Evolutionary conservation across 768 basidiomycete genomes (phyloP), one percentile per base, ranked within the genome.

Genomic region (Sarcodon sp.): DNA sequence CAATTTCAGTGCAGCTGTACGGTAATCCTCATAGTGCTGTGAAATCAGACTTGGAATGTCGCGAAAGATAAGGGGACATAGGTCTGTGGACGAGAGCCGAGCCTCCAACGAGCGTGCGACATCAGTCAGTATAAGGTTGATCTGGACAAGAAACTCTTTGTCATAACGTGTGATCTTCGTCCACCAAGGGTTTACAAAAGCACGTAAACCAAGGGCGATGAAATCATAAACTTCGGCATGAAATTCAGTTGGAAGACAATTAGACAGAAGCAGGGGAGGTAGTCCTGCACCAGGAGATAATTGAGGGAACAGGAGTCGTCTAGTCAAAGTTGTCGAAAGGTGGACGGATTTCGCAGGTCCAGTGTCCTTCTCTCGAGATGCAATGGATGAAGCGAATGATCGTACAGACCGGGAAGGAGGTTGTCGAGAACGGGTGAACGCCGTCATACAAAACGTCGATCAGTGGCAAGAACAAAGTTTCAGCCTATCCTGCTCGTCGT

Each of bases 141-240:
- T 76, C 53, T 84, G 76, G 18, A 85, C 82, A 27, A 89, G 73
- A 49, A 92, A 73, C 48, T 87, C 81, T 57, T 77, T 87, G 73
- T 91, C 88, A 52, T 87, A 86, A 50, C 84, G 75, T 1, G 87
- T 77, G 47, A 91, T 72, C 57, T 79, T 86, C 33, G 83, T 71
- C 85, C 88, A 92, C 89, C 88, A 92, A 1, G 85, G 82, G 43
- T 79, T 76, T 35, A 92, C 77, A 56, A 73, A 84, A 6, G 87
- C 87, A 33, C 88, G 75, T 18, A 92, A 71, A 8, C 80, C 74
- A 50, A 90, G 80, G 0, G 89, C 87, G 33, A 89, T 69, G 50
- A 89, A 70, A 63, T 90, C 83, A 57, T 90, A 89, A 4, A 85
- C 62, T 58, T 85, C 83, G 5, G 72, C 68, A 48, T 75, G 71